Base-by-base conservation (phyloP, 2,329 filamentous ascomycete genomes). In the Sclerotiophoma versabilis region DNA sequence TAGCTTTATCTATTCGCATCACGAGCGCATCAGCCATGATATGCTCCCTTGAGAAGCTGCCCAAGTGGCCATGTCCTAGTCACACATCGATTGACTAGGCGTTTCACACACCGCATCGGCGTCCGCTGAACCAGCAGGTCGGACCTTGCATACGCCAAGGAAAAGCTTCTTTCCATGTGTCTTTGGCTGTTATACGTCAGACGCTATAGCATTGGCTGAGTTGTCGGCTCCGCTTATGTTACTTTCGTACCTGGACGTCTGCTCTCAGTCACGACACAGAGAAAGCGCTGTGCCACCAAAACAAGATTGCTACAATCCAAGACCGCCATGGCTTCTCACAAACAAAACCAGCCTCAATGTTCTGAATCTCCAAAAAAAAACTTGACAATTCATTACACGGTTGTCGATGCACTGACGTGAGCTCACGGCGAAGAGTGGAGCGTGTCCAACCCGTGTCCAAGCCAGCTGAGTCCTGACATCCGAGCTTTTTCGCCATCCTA, bases 121-220 rank as follows among this genome's bases (percentile, higher is more conserved):
- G 49, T 46, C 39, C 46, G 43, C 57, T 60, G 49, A 53, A 56
- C 54, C 58, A 56, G 45, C 44, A 54, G 41, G 50, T 62, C 58
- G 59, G 63, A 63, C 39, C 22, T 46, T 32, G 54, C 58, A 49
- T 54, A 54, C 60, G 54, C 56, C 54, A 63, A 56, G 56, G 19
- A 29, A 60, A 65, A 60, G 61, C 61, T 63, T 65, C 53, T 57
- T 61, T 58, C 45, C 44, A 52, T 56, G 54, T 50, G 51, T 25
- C 34, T 57, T 39, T 41, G 49, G 49, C 57, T 56, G 37, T 54
- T 39, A 48, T 50, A 55, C 53, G 44, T 39, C 45, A 44, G 30
- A 48, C 49, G 42, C 38, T 49, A 25, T 47, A 47, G 43, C 48
- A 58, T 62, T 64, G 59, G 59, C 47, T 54, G 50, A 32, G 19